Conservation (phyloP, 352 stramenopile genomes). For the Elongisporangium prolatum region DNA sequence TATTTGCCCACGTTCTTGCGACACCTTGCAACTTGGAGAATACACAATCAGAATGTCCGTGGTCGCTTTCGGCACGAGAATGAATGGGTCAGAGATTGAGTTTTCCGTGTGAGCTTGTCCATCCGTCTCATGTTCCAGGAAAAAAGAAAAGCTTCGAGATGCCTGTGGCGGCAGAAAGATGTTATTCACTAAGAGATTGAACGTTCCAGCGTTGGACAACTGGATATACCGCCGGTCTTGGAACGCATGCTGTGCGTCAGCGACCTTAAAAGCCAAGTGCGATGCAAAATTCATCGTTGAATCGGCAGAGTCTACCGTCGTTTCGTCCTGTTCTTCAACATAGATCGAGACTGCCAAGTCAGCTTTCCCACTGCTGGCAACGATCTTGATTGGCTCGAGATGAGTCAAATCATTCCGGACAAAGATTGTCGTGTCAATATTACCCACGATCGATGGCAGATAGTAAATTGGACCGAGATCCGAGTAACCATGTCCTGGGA, state of each 20-base stretch:
- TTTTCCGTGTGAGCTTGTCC: not conserved
- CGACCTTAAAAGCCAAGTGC: no score
- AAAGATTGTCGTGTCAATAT: conserved; percentile 29
- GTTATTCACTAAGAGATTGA: not conserved
- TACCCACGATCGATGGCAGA: conserved; percentile 30
- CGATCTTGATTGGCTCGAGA: conserved; percentile 39
- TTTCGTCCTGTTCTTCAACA: not conserved
- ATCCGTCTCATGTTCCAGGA: not conserved
- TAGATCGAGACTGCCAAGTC: conserved; percentile 18
- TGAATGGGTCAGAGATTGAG: not conserved
- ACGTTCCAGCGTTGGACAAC: conserved; percentile 7
- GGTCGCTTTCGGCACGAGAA: not conserved
- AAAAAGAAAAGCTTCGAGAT: not conserved
- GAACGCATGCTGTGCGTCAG: no score
- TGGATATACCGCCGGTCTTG: not conserved
- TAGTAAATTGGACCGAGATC: conserved; percentile 64
- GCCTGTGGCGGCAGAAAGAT: not conserved
- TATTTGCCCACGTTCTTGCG: not conserved
- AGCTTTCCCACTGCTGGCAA: conserved; percentile 37
- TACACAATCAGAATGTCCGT: not conserved
- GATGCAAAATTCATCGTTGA: not conserved
- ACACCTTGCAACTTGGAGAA: not conserved
- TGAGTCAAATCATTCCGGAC: conserved; percentile 66
- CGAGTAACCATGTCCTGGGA: conserved; percentile 14
- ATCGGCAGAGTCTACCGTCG: not conserved